Base-by-base conservation (phyloP, 768 basidiomycete species). In the Russula sp. region DNA sequence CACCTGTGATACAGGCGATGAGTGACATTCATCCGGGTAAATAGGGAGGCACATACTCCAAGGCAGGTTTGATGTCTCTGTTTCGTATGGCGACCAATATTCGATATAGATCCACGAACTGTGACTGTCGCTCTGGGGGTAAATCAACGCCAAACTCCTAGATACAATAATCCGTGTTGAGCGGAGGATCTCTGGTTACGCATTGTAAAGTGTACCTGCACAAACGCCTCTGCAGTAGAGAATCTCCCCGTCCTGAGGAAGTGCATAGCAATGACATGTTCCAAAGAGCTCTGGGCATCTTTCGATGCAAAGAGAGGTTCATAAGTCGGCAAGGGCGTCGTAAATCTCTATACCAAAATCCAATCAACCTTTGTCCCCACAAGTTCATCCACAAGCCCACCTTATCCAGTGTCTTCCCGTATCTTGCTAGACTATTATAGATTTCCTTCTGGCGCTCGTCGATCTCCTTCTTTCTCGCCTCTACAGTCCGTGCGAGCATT, bases 391-490 rank as follows among this genome's bases (percentile, higher is more conserved):
- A 16, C 28, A 64, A 46, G 30, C 80, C 49, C 61, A 91, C 96
- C 88, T 97, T 98, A 72, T 98, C 96, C 72, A 98, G 75, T 0
- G 86, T 82, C 76, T 94, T 98, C 32, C 92, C 92, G 42, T 95
- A 79, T 68, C 84, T 84, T 30, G 86, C 83, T 10, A 97, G 75
- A 2, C 87, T 85, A 22, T 81, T 83, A 70, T 95, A 92, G 38
- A 93, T 81, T 69, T 94, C 94, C 74, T 95, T 98, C 79, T 94
- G 87, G 3, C 87, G 82, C 40, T 94, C 91, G 62, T 92, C 91
- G 1, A 94, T 79, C 63, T 92, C 91, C 73, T 87, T 93, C 85
- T 90, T 94, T 75, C 76, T 84, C 0, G 78, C 73, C 55, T 91
- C 89, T 2, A 92, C 81, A 2, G 80, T 79, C 71, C 82, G 82